Percentiles rank a stretch among this genome's conserved stretches.
Evolutionary conservation across 2,329 filamentous ascomycete species (phyloP).

Genomic region (Magnaporthales sp.): DNA sequence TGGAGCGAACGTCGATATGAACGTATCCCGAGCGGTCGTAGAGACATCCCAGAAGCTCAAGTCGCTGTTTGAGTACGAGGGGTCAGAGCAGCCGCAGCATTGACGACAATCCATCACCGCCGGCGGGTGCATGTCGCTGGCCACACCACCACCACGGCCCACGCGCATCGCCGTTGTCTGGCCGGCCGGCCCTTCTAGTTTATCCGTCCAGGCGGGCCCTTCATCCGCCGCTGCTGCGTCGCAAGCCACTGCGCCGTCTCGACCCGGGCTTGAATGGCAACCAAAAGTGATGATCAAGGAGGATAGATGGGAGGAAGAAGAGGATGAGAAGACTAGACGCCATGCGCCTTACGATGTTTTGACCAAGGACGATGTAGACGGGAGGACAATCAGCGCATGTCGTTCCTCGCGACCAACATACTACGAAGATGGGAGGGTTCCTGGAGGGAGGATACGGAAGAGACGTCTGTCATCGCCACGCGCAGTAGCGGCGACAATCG

Average conservation of each 20-base stretch:
- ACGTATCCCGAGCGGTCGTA: slow-evolving; percentile 16
- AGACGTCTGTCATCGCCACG: background rate
- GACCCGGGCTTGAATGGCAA: background rate
- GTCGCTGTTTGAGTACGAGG: slow-evolving; percentile 10
- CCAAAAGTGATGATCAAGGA: background rate
- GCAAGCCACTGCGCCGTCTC: background rate
- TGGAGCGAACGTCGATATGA: slow-evolving; percentile 42
- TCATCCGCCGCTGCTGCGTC: slow-evolving; percentile 9
- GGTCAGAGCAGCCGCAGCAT: slow-evolving; percentile 9
- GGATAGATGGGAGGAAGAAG: background rate
- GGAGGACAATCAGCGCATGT: background rate
- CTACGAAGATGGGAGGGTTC: background rate
- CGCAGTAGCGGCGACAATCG: background rate
- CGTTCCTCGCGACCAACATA: background rate
- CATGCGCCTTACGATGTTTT: background rate
- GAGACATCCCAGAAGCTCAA: slow-evolving; percentile 9
- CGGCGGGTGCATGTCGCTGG: slow-evolving; percentile 10
- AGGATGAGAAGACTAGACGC: background rate
- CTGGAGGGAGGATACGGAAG: background rate
- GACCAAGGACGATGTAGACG: background rate
- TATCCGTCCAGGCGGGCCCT: slow-evolving; percentile 8
- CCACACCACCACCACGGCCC: background rate
- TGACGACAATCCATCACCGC: slow-evolving; percentile 17
- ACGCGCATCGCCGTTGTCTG: slow-evolving; percentile 30
- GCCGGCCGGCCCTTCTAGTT: slow-evolving; percentile 17